Evolutionary conservation across 2,329 filamentous ascomycete genomes (phyloP), one percentile per base, ranked within the genome.

Genomic region (Trichoderma pleuroti): DNA sequence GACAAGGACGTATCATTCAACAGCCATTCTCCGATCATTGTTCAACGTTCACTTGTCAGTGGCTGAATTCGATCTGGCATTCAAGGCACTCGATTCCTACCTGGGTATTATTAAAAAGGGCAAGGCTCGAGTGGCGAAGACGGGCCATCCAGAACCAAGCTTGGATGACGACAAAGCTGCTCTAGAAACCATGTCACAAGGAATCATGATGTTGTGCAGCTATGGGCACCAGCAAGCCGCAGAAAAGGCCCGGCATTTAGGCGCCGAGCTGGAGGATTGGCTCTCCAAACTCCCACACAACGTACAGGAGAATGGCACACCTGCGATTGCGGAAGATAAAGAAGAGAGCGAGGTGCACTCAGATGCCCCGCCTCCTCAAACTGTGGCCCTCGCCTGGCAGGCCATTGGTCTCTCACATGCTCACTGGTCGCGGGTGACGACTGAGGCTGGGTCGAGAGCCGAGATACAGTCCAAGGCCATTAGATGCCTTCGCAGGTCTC

Each of bases 1-100:
- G 9, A 93, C 92, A 11, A 97, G 96, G 80, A 97, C 94, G 0
- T 99, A 96, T 77, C 96, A 99, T 81, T 99, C 96, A 1, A 97
- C 95, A 1, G 85, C 93, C 11, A 92, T 98, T 72, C 83, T 99
- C 34, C 88, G 95, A 71, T 89, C 94, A 76, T 85, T 99, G 0
- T 98, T 98, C 78, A 91, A 90, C 12, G 91, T 97, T 2, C 96
- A 99, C 79, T 85, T 95, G 21, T 88, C 93, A 3, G 85, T 98
- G 21, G 93, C 94, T 10, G 95, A 99, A 75, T 98, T 98, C 74
- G 93, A 97, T 70, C 84, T 98, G 62, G 94, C 94, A 1, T 90
- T 97, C 79, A 94, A 94, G 77, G 93, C 96, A 0, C 93, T 98
- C 73, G 92, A 97, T 78, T 94, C 94, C 0, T 99, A 98, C 79